A percentile compares a stretch with the other conserved stretches of the same genome.
These are phyloP conservation scores for Dorcoceras hygrometricum DNA, from an alignment of 257 asterid species.

Conservation along the genomic window DNA sequence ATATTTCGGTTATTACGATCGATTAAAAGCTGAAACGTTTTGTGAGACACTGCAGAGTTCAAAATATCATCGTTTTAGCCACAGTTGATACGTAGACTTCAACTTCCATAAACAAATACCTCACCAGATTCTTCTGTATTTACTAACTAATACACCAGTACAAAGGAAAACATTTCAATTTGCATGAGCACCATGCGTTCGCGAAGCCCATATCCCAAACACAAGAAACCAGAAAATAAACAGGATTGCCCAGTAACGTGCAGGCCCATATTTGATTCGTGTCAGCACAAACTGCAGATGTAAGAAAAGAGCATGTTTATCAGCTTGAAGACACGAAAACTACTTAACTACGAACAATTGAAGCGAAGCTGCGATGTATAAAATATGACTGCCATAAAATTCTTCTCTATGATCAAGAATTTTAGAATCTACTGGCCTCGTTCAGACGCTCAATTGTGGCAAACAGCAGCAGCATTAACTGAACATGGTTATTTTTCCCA, in stretches of 20 bases:
- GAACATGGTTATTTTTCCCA: not conserved
- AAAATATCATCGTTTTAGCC: too few relatives aligned
- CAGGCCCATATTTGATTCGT: constrained; percentile 89
- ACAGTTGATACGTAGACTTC: too few relatives aligned
- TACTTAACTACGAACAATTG: not conserved
- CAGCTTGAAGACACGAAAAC: constrained; percentile 21
- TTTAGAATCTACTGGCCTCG: not conserved
- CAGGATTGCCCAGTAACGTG: constrained; percentile 96
- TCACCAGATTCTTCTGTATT: not conserved
- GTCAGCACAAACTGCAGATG: constrained; percentile 82
- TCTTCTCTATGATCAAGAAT: not conserved
- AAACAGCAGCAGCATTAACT: constrained; percentile 1
- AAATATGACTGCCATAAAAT: not conserved
- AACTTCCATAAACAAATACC: not conserved
- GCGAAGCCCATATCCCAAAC: constrained; percentile 92
- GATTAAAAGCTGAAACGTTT: too few relatives aligned
- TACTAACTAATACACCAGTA: constrained; percentile 2
- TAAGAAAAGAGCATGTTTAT: constrained; percentile 4
- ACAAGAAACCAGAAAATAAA: constrained; percentile 96
- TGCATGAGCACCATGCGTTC: constrained; percentile 72
- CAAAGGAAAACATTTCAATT: constrained; percentile 24
- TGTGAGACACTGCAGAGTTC: too few relatives aligned
- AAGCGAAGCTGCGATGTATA: not conserved
- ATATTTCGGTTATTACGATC: too few relatives aligned
- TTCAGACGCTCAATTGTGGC: not conserved